Percentiles rank a stretch among this genome's conserved stretches.
These are phyloP conservation scores for Solanum gracilifrons DNA, from an alignment of 257 asterid species.

Conservation along the genomic window DNA sequence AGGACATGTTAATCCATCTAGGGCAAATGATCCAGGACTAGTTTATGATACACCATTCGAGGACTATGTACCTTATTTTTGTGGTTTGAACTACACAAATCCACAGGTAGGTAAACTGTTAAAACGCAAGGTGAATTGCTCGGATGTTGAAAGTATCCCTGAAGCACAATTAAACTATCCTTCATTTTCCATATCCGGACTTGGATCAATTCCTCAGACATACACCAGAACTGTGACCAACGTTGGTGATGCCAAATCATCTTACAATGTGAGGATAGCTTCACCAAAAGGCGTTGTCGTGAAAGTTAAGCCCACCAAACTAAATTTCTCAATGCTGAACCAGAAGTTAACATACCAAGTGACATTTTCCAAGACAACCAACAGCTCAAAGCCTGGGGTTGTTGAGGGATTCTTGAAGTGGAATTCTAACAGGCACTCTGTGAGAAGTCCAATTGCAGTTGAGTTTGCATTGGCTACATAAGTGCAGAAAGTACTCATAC, in stretches of 20 bases:
- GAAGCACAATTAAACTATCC: constrained; percentile 17
- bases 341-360: constrained; percentile 25
- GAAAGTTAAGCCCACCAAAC: constrained; percentile 13
- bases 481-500: neutral
- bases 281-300: constrained; percentile 18
- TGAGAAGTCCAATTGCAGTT: constrained; percentile 26
- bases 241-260: constrained; percentile 19
- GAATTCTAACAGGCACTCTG: constrained; percentile 20
- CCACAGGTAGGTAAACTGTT: constrained; percentile 1
- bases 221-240: constrained; percentile 30
- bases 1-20: constrained; percentile 37
- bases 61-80: constrained; percentile 35
- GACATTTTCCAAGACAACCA: constrained; percentile 4
- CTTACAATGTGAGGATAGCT: constrained; percentile 7
- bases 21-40: constrained; percentile 38
- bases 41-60: constrained; percentile 28
- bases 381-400: neutral
- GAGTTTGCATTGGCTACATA: neutral
- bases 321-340: constrained; percentile 8
- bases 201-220: constrained; percentile 4
- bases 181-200: constrained; percentile 5
- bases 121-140: constrained; percentile 15
- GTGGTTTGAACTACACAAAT: constrained; percentile 33
- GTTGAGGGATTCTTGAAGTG: constrained; percentile 34
- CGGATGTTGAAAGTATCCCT: neutral